Evolutionary conservation across 805 yeast species (phyloP), one percentile per base, ranked within the genome.

Genomic region (Wickerhamomyces strasburgensis): DNA sequence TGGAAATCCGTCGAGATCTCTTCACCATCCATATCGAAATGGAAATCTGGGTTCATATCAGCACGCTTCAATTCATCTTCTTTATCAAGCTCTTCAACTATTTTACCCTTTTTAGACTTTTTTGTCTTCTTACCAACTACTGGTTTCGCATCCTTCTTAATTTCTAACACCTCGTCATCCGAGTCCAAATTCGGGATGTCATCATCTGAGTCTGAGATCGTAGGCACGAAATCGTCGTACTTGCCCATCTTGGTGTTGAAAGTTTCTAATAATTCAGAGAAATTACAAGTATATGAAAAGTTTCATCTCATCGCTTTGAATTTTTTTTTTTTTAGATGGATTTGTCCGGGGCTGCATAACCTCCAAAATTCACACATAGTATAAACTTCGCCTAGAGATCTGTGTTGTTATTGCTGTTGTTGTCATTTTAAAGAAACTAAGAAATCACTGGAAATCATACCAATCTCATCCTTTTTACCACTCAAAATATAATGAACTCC

Each of bases 121-220:
- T 42, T 51, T 45, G 44, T 49, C 29, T 44, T 55, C 19, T 31
- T 44, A 14, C n/a, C n/a, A n/a, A n/a, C n/a, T 31, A 21, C 13
- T 14, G 13, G 26, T 21, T 34, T 29, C 48, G 14, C 21, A 21
- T 21, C 42, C n/a, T 49, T 54, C 15, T 54, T 60, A 17, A 33
- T 46, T 34, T 60, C n/a, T n/a, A n/a, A n/a, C 71, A 19, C 27
- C 32, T 31, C 24, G 14, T 32, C 27, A 42, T 34, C 38, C 7
- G 17, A n/a, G 14, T 19, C 25, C 44, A 71, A 56, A 46, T 70
- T 70, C 19, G 78, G 73, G 14, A 72, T 71, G 37, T 80, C 89
- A 11, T 80, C 79, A 51, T 84, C 95, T 49, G 84, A 77, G 48
- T 84, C 90, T 17, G 78, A 73, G 37, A 86, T 83, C 0, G 95